Percentiles rank a stretch among this genome's conserved stretches.
These are phyloP conservation scores for Tricholoma furcatifolium DNA, from an alignment of 768 basidiomycete genomes.

Conservation along the genomic window DNA sequence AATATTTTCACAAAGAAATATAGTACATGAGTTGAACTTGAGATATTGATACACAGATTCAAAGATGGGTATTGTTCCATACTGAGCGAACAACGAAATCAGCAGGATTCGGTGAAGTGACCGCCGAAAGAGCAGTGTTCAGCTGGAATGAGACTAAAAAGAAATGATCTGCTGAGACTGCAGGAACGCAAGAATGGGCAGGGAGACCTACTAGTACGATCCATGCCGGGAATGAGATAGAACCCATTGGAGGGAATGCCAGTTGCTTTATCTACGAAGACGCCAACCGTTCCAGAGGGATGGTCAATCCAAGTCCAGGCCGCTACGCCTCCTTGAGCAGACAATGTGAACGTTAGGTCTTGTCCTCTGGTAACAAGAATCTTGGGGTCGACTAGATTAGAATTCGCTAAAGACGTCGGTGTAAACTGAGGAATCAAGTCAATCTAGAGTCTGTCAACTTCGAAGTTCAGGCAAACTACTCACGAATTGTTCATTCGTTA, in stretches of 20 bases:
- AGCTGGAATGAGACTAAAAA: slow-evolving; percentile 39
- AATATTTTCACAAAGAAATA: background rate
- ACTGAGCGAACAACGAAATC: slow-evolving; percentile 52
- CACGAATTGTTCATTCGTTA: slow-evolving; percentile 54
- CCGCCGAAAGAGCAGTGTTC: slow-evolving; percentile 38
- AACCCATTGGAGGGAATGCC: slow-evolving; percentile 48
- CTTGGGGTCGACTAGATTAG: slow-evolving; percentile 48
- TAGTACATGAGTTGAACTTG: background rate
- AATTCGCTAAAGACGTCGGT: slow-evolving; percentile 45
- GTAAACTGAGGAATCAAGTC: slow-evolving; percentile 39
- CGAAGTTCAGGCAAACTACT: slow-evolving; percentile 16
- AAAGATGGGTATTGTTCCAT: slow-evolving; percentile 33
- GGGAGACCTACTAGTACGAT: slow-evolving; percentile 44
- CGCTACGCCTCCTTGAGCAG: slow-evolving; percentile 52
- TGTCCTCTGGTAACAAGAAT: slow-evolving; percentile 32
- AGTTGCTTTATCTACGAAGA: slow-evolving; percentile 45
- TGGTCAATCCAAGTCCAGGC: slow-evolving; percentile 63
- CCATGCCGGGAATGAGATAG: slow-evolving; percentile 52
- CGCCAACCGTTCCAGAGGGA: slow-evolving; percentile 51
- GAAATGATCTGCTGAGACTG: background rate
- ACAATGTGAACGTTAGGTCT: slow-evolving; percentile 48
- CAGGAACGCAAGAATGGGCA: background rate
- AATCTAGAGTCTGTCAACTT: background rate
- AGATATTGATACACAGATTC: background rate
- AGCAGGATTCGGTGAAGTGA: slow-evolving; percentile 33